Percentiles rank a stretch among this genome's conserved stretches.
Evolutionary conservation across 2,329 filamentous ascomycete genomes (phyloP).

Genomic region (Fusarium irregulare): DNA sequence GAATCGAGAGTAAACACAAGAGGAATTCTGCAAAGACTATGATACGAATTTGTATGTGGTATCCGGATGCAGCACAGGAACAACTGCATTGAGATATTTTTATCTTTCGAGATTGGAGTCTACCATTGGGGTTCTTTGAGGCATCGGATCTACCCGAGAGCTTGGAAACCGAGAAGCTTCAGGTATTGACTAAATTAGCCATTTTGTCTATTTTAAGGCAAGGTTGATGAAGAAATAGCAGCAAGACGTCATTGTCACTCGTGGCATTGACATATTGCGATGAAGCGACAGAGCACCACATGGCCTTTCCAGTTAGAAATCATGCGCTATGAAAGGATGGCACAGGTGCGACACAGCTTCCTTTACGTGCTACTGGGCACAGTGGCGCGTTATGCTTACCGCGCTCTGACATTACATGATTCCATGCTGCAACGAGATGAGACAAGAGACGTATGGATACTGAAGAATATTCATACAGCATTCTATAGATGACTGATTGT

Average conservation of each 20-base stretch:
- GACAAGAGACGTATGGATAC: constrained; percentile 20
- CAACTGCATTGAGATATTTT: neutral
- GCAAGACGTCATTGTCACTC: constrained; percentile 1
- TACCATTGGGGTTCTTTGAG: neutral
- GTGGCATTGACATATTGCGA: constrained; percentile 7
- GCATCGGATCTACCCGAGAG: neutral
- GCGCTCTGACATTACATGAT: constrained; percentile 15
- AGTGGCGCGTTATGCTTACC: constrained; percentile 10
- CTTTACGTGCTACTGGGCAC: constrained; percentile 20
- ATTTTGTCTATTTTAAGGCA: constrained; percentile 4
- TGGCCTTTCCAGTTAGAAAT: constrained; percentile 1
- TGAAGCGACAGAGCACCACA: neutral
- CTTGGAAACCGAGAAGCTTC: neutral
- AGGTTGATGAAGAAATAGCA: neutral
- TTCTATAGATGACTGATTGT: constrained; percentile 11
- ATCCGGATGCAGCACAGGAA: constrained; percentile 6
- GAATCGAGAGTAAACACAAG: constrained; percentile 18
- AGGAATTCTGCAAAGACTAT: constrained; percentile 14
- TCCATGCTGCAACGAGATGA: constrained; percentile 25
- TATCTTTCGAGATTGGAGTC: neutral
- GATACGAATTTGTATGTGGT: constrained; percentile 13
- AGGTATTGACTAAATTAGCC: neutral
- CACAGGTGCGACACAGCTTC: constrained; percentile 16
- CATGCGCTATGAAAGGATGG: constrained; percentile 1
- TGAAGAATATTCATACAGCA: constrained; percentile 6